Percentiles rank a stretch among this genome's conserved stretches.
These are phyloP conservation scores for Carex myosuroides DNA, from an alignment of 176 grass and related monocot species.

Conservation along the genomic window DNA sequence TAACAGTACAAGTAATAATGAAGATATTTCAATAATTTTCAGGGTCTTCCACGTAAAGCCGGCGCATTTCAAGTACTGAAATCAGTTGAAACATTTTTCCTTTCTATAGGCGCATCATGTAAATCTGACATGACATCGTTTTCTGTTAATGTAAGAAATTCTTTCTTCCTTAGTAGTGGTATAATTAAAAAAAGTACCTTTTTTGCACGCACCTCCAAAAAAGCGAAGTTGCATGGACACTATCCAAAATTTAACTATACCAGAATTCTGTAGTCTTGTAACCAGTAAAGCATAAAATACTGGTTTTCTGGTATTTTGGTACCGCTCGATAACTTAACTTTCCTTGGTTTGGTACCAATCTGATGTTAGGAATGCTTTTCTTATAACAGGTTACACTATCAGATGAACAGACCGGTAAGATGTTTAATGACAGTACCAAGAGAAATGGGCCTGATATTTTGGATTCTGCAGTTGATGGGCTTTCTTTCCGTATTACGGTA, in stretches of 20 bases:
- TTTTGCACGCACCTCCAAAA: not conserved
- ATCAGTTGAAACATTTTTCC: conserved; percentile 58
- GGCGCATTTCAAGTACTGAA: conserved; percentile 87
- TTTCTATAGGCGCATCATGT: conserved; percentile 46
- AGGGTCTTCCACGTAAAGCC: conserved; percentile 48
- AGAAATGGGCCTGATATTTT: conserved; percentile 23
- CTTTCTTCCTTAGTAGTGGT: not conserved
- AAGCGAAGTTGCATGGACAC: conserved; percentile 1
- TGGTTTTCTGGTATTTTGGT: not conserved
- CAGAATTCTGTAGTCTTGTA: not conserved
- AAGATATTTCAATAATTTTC: conserved; percentile 28
- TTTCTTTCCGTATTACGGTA: conserved; percentile 61
- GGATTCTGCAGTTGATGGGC: conserved; percentile 16
- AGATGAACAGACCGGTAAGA: conserved; percentile 37
- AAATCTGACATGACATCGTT: conserved; percentile 56
- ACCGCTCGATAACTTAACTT: not conserved
- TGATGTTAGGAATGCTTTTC: not conserved
- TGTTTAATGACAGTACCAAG: conserved; percentile 23
- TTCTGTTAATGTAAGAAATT: conserved; percentile 59
- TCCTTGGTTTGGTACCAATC: not conserved
- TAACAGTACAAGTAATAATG: not conserved
- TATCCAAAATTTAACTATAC: not conserved
- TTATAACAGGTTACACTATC: conserved; percentile 61
- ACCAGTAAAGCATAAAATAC: not conserved
- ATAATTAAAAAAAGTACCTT: not conserved